These are phyloP conservation scores for Paraphaeosphaeria minitans DNA, from an alignment of 2,329 filamentous ascomycete genomes.

Conservation along the genomic window DNA sequence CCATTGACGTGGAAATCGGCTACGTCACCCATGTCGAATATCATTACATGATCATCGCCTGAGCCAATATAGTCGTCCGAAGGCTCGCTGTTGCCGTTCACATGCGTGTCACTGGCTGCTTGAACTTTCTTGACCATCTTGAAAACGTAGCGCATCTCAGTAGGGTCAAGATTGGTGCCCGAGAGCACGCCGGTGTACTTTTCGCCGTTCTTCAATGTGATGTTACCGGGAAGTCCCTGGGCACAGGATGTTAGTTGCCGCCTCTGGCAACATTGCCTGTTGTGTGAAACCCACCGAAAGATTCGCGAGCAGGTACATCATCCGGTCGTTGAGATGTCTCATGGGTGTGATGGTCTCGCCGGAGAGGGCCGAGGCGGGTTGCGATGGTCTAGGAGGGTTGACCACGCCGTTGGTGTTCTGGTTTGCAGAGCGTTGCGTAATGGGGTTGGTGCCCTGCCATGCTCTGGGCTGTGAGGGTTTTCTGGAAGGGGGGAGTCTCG, in stretches of 20 bases:
- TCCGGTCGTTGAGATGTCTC: constrained; percentile 64
- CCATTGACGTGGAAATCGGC: constrained; percentile 61
- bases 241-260: constrained; percentile 19
- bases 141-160: constrained; percentile 61
- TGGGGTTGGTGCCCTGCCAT: constrained; percentile 67
- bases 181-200: constrained; percentile 66
- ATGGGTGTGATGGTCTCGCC: constrained; percentile 60
- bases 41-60: constrained; percentile 59
- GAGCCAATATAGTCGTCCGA: constrained; percentile 53
- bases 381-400: constrained; percentile 49
- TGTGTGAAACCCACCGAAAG: constrained; percentile 57
- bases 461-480: constrained; percentile 62
- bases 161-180: constrained; percentile 58
- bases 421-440: constrained; percentile 61
- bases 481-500: constrained; percentile 37
- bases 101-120: constrained; percentile 46
- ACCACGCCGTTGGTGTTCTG: constrained; percentile 61
- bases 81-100: constrained; percentile 52
- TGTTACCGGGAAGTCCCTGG: constrained; percentile 60
- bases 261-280: background rate
- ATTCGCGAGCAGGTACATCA: constrained; percentile 63
- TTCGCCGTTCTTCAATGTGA: constrained; percentile 66
- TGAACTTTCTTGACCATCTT: constrained; percentile 68
- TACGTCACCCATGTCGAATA: constrained; percentile 66
- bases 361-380: constrained; percentile 39